Evolutionary conservation across 768 basidiomycete genomes (phyloP).

Genomic region (Lentinula boryana): DNA sequence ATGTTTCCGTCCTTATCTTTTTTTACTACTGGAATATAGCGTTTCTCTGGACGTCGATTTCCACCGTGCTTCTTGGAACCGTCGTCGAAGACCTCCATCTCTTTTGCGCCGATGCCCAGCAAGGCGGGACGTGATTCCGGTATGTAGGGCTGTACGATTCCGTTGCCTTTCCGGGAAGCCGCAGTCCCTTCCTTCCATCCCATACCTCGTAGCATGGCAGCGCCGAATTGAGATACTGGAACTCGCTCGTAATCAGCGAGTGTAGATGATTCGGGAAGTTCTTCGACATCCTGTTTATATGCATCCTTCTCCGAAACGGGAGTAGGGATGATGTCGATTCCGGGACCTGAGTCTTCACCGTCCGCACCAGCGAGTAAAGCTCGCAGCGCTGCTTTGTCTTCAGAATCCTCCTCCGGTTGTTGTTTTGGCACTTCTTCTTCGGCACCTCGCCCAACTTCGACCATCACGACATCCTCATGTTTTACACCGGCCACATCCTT

Average conservation of each 20-base stretch:
- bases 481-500: constrained; percentile 17
- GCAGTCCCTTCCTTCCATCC: constrained; percentile 86
- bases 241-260: constrained; percentile 86
- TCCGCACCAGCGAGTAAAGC: constrained; percentile 62
- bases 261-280: constrained; percentile 70
- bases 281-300: constrained; percentile 74
- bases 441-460: constrained; percentile 16
- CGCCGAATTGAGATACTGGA: constrained; percentile 89
- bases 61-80: constrained; percentile 48
- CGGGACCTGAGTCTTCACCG: constrained; percentile 32
- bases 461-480: constrained; percentile 17
- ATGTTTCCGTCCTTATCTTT: constrained; percentile 45
- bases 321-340: constrained; percentile 60
- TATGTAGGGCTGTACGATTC: constrained; percentile 70
- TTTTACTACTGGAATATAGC: constrained; percentile 81
- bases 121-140: constrained; percentile 81
- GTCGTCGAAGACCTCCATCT: constrained; percentile 67
- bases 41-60: constrained; percentile 54
- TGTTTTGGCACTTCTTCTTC: constrained; percentile 26
- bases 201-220: constrained; percentile 92
- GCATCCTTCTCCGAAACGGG: constrained; percentile 77
- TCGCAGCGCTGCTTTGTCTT: constrained; percentile 77
- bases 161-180: constrained; percentile 60
- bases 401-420: constrained; percentile 40
- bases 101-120: constrained; percentile 92